A percentile compares a stretch with the other conserved stretches of the same genome.
Evolutionary conservation across 2,329 filamentous ascomycete genomes (phyloP).

Genomic region (Colletotrichum sp.): DNA sequence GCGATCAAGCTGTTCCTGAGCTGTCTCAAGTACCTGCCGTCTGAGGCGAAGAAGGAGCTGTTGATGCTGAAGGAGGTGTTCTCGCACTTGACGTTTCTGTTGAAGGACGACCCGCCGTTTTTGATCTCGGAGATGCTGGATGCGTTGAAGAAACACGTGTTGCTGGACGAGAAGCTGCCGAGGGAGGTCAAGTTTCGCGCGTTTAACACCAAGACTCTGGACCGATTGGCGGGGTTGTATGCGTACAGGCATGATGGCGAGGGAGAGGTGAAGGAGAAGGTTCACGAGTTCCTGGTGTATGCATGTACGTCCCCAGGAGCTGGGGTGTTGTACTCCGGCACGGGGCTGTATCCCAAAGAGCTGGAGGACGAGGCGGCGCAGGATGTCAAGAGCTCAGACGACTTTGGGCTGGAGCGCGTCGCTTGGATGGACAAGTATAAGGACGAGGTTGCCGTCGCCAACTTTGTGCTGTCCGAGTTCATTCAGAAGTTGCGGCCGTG

Average conservation of each 20-base stretch:
- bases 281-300: slow-evolving; percentile 76
- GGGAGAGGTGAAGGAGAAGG: slow-evolving; percentile 66
- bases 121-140: slow-evolving; percentile 78
- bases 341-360: slow-evolving; percentile 84
- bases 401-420: slow-evolving; percentile 71
- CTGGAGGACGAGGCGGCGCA: slow-evolving; percentile 53
- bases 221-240: slow-evolving; percentile 76
- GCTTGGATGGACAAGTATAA: slow-evolving; percentile 73
- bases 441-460: slow-evolving; percentile 75
- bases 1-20: slow-evolving; percentile 82
- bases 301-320: slow-evolving; percentile 76
- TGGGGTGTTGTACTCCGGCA: slow-evolving; percentile 77
- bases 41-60: slow-evolving; percentile 80
- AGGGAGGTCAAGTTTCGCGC: slow-evolving; percentile 76
- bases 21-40: slow-evolving; percentile 78
- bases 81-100: slow-evolving; percentile 78
- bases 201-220: slow-evolving; percentile 76
- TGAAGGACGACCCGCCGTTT: slow-evolving; percentile 78
- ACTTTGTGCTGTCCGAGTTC: slow-evolving; percentile 80
- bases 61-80: slow-evolving; percentile 81
- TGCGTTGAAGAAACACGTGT: slow-evolving; percentile 70
- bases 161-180: slow-evolving; percentile 76
- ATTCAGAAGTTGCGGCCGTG: slow-evolving; percentile 82
- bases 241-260: slow-evolving; percentile 56
- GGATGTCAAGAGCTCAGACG: slow-evolving; percentile 47